Evolutionary conservation across 345 rosid species (phyloP).

Genomic region (Hibiscus tridactylites): DNA sequence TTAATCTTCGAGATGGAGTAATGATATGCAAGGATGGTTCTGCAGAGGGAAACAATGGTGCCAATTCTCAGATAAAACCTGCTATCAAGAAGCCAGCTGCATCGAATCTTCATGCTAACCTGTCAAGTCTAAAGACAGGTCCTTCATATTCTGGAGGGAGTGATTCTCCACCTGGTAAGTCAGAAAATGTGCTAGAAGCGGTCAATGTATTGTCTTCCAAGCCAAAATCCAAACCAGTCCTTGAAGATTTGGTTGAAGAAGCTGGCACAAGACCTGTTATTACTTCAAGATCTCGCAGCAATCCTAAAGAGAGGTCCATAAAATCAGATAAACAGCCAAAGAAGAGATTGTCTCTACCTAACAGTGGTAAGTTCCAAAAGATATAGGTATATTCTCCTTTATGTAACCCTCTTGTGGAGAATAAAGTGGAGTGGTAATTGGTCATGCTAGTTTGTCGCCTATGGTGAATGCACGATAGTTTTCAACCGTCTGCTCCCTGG

Average conservation of each 20-base stretch:
- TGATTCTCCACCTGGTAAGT: slow-evolving; percentile 51
- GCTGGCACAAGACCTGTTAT: slow-evolving; percentile 38
- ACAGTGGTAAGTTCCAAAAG: slow-evolving; percentile 30
- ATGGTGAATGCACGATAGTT: background rate
- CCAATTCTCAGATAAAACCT: slow-evolving; percentile 43
- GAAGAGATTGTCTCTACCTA: slow-evolving; percentile 72
- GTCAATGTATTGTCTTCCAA: slow-evolving; percentile 30
- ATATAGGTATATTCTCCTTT: slow-evolving; percentile 4
- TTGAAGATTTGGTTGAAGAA: slow-evolving; percentile 44
- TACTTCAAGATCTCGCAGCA: slow-evolving; percentile 66
- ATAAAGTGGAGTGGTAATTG: background rate
- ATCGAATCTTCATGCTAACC: slow-evolving; percentile 31
- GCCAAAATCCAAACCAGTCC: slow-evolving; percentile 45
- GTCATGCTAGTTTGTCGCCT: background rate
- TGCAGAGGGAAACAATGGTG: slow-evolving; percentile 34
- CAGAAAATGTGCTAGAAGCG: slow-evolving; percentile 41
- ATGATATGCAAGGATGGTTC: slow-evolving; percentile 44
- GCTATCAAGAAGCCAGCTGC: slow-evolving; percentile 37
- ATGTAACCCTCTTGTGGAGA: background rate
- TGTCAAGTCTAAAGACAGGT: slow-evolving; percentile 53
- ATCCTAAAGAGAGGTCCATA: slow-evolving; percentile 70
- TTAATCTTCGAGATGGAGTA: slow-evolving; percentile 70
- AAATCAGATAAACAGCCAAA: slow-evolving; percentile 43
- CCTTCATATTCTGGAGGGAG: slow-evolving; percentile 69
- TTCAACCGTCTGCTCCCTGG: background rate